A percentile compares a stretch with the other conserved stretches of the same genome.
Evolutionary conservation across 2,329 filamentous ascomycete species (phyloP).

Genomic region (Hypoxylon sp.): DNA sequence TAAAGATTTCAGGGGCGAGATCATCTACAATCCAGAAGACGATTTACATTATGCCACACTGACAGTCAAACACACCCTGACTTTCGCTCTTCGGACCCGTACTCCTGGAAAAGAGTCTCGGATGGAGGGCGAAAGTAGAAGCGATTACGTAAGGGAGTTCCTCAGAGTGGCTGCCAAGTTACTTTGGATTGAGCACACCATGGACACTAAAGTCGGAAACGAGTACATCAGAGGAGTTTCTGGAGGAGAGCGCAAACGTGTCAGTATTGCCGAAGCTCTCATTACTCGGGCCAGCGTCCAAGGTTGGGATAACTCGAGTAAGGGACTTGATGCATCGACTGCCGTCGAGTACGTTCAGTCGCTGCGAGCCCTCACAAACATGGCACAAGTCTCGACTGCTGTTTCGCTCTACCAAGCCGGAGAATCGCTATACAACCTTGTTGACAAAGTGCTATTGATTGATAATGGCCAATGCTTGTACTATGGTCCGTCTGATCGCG

Average conservation of each 20-base stretch:
- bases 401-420: slow-evolving; percentile 78
- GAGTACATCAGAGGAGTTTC: slow-evolving; percentile 74
- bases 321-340: slow-evolving; percentile 75
- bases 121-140: slow-evolving; percentile 76
- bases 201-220: slow-evolving; percentile 77
- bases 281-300: slow-evolving; percentile 72
- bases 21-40: slow-evolving; percentile 78
- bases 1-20: slow-evolving; percentile 70
- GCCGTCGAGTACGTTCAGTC: slow-evolving; percentile 76
- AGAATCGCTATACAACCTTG: slow-evolving; percentile 66
- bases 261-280: slow-evolving; percentile 81
- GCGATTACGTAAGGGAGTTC: slow-evolving; percentile 67
- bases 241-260: slow-evolving; percentile 79
- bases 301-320: slow-evolving; percentile 81
- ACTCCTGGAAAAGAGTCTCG: slow-evolving; percentile 73
- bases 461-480: slow-evolving; percentile 80
- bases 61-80: slow-evolving; percentile 76
- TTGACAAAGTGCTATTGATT: slow-evolving; percentile 78
- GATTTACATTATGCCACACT: slow-evolving; percentile 79
- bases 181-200: slow-evolving; percentile 78
- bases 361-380: slow-evolving; percentile 76
- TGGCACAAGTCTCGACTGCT: slow-evolving; percentile 71
- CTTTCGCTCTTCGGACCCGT: slow-evolving; percentile 76
- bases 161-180: slow-evolving; percentile 76
- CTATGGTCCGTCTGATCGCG: slow-evolving; percentile 74